Percentiles rank a stretch among this genome's conserved stretches.
phyloP scores from a whole-genome alignment of 2,329 filamentous ascomycete genomes.

The Trichophyton schoenleinii region DNA sequence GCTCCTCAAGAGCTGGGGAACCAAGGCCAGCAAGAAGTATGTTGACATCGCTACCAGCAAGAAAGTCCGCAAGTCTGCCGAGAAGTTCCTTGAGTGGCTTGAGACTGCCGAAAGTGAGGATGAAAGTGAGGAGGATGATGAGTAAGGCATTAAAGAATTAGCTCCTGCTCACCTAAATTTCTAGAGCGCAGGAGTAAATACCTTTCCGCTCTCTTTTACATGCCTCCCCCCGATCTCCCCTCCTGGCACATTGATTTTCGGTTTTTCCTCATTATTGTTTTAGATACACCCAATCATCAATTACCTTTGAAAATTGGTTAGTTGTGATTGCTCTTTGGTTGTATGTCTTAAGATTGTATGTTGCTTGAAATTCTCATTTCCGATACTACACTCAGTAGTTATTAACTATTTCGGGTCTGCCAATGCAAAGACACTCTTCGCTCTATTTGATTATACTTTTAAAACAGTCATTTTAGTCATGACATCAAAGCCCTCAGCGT shows the following conservation, averaged over 20 bases:
- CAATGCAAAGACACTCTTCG: not conserved
- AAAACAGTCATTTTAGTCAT: not conserved
- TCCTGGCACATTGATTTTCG: not conserved
- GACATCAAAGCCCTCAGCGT: too few species aligned
- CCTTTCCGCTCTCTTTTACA: not conserved
- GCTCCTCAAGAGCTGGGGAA: constrained; percentile 77
- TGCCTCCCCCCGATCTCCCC: not conserved
- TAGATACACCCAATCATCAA: not conserved
- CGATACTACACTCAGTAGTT: not conserved
- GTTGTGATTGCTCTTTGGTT: not conserved
- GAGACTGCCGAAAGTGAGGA: constrained; percentile 67
- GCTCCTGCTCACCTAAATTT: not conserved
- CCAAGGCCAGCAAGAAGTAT: constrained; percentile 97
- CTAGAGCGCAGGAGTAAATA: too few species aligned
- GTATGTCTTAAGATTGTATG: not conserved
- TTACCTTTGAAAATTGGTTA: not conserved
- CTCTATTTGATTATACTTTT: not conserved
- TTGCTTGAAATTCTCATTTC: not conserved
- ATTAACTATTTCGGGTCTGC: not conserved
- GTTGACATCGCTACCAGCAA: constrained; percentile 78
- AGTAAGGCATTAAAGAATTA: constrained; percentile 23
- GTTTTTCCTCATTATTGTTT: not conserved
- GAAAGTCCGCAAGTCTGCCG: constrained; percentile 89
- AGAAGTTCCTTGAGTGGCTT: constrained; percentile 91
- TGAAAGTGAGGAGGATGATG: constrained; percentile 53